Percentiles rank a stretch among this genome's conserved stretches.
phyloP scores from a whole-genome alignment of 1,284 basidiomycete species.

The Marasmius tenuissimus region DNA sequence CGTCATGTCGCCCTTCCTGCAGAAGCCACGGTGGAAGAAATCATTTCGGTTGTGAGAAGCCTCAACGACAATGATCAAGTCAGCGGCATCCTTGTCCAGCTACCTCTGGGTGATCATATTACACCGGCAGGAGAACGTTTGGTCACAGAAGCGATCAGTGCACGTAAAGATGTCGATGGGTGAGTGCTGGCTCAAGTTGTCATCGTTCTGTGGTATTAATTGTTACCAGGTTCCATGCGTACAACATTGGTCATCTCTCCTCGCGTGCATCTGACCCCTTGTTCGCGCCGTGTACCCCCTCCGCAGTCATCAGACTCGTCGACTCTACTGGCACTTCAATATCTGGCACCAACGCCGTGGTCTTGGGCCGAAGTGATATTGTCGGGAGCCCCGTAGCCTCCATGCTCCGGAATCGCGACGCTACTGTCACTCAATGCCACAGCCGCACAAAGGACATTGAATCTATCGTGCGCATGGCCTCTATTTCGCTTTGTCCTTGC shows the following conservation, averaged over 20 bases:
- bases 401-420: constrained; percentile 87
- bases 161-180: constrained; percentile 98
- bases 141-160: constrained; percentile 93
- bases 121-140: constrained; percentile 83
- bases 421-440: constrained; percentile 98
- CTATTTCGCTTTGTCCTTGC: neutral
- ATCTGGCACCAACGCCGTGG: constrained; percentile 82
- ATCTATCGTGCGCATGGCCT: constrained; percentile 58
- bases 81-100: constrained; percentile 93
- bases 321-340: constrained; percentile 81
- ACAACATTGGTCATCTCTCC: constrained; percentile 96
- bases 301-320: constrained; percentile 89
- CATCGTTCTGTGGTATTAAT: constrained; percentile 8
- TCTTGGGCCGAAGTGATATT: constrained; percentile 97
- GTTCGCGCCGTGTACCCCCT: constrained; percentile 95
- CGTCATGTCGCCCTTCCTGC: constrained; percentile 79
- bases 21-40: constrained; percentile 72
- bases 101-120: constrained; percentile 91
- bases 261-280: constrained; percentile 90
- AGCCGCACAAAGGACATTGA: constrained; percentile 85
- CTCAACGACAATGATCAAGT: constrained; percentile 86
- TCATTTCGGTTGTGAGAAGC: constrained; percentile 77
- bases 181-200: constrained; percentile 32
- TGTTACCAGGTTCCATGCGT: constrained; percentile 85
- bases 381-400: constrained; percentile 95